Base-by-base conservation (phyloP, 2,329 filamentous ascomycete genomes). In the Trichoderma asperellum region DNA sequence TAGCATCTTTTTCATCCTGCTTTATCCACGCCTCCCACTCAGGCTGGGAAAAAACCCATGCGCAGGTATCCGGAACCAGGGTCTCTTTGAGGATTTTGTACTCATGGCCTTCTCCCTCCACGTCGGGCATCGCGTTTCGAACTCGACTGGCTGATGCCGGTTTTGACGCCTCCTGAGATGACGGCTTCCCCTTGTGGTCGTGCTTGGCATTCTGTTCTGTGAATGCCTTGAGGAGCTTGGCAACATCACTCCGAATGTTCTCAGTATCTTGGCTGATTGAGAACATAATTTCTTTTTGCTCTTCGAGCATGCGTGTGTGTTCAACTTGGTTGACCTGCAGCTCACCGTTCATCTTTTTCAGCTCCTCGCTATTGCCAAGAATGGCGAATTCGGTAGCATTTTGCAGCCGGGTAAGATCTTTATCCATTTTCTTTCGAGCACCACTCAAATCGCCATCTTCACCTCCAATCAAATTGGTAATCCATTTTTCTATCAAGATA, bases 301-400 rank as follows among this genome's bases (percentile, higher is more conserved):
- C 62, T 62, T 78, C 70, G 0, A 78, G 71, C 74, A 77, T 76
- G 0, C 71, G 70, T 0, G 68, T 69, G 0, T 79, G 77, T 0
- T 69, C 69, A 3, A 69, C 55, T 24, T 78, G 75, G 60, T 78
- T 78, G 8, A 72, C 60, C 5, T 73, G 60, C 1, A 79, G 72
- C 32, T 79, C 74, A 0, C 35, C 49, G 4, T 68, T 73, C 76
- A 78, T 77, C 3, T 71, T 74, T 29, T 75, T 72, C 4, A 73
- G 68, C 21, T 79, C 78, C 55, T 79, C 76, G 0, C 76, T 79
- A 58, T 79, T 78, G 0, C 74, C 76, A 0, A 79, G 72, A 27
- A 78, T 80, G 3, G 78, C 77, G 47, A 78, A 76, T 49, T 79
- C 75, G 0, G 78, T 79, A 0, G 79, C 77, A 11, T 75, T 73